Evolutionary conservation across 2,329 filamentous ascomycete species (phyloP), one percentile per base, ranked within the genome.

Genomic region (Epichloe festucae): DNA sequence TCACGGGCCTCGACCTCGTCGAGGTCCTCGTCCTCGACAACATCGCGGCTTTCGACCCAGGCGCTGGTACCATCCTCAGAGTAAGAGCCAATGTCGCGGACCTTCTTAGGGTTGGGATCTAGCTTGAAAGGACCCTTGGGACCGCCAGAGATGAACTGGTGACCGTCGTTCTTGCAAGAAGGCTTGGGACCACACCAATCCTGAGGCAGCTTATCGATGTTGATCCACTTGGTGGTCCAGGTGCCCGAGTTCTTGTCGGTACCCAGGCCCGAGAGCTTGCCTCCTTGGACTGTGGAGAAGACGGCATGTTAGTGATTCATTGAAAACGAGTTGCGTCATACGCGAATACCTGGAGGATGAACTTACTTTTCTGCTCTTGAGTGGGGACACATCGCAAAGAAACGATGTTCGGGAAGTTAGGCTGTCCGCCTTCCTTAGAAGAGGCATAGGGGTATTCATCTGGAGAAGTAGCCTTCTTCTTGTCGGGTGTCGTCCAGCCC

Each of bases 371-470:
- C 31, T 47, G 45, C n/a, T 47, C 45, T 0, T 6, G 1, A 7
- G 2, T 0, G 17, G 45, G 45, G 14, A 47, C 45, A 38, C 45
- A 47, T 35, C 45, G 45, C 8, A 47, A 23, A 35, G 45, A n/a
- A 47, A 47, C 45, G 5, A 27, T 2, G 1, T 47, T 23, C 4
- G 4, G 10, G 27, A 47, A 47, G 45, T 35, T 21, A n/a, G 19
- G 2, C 45, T 35, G 31, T 17, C 45, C 46, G 14, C 12, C 46
- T 27, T 48, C 46, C 17, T 41, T 48, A 0, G 46, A 48, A 27
- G 46, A 41, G 14, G 36, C 46, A 48, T 48, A 48, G 21, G 46
- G 46, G 21, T 48, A 48, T 39, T 48, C 46, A 14, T 48, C 46
- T 23, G 46, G 46, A 17, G 46, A 48, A 45, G 46, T 4, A n/a